Base-by-base conservation (phyloP, 352 stramenopile genomes). In the Phytophthora hibernalis region DNA sequence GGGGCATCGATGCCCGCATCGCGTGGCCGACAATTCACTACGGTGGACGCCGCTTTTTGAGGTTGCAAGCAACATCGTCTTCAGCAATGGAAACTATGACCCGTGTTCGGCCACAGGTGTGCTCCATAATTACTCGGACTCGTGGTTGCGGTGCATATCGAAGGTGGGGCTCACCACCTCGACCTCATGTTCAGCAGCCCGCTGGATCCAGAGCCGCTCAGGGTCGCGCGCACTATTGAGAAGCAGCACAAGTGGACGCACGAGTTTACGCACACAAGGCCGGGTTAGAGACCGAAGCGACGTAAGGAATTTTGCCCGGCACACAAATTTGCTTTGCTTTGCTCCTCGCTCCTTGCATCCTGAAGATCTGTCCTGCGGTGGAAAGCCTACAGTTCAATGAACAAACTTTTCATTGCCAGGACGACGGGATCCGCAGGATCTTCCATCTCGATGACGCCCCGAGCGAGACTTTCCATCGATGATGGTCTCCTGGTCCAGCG, bases 81-180 rank as follows among this genome's bases (percentile, higher is more conserved):
- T 97, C 59, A 94, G 82, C 35, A 96, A 97, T 65, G 37, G 92
- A 89, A 77, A 95, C 38, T 80, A 91, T 20, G 91, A 98, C 65
- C 92, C 92, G 18, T 97, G 88, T 85, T 77, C 68, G 13, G 81
- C 79, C 28, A 90, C 77, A 24, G 92, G 90, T 21, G 82, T 97
- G n/a, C 76, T 83, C 22, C 51, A 76, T 11, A 68, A 65, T 26
- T 58, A 77, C 24, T 85, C 79, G 16, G 68, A 79, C 35, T 78
- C 70, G 26, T 94, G 21, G 74, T 96, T 20, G 73, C 65, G 16
- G 57, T 91, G 38, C 63, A 60, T 2, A 74, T 95, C 35, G 55
- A 82, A 8, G 70, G 71, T 3, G 78, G 79, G 22, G 85, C 77
- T 6, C 85, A 95, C 74, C 87, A 95, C 67, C 18, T 92, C 8